Percentiles rank a stretch among this genome's conserved stretches.
phyloP scores from a whole-genome alignment of 192 early-diverging fungal species.

The Dimargaris cristalligena region DNA sequence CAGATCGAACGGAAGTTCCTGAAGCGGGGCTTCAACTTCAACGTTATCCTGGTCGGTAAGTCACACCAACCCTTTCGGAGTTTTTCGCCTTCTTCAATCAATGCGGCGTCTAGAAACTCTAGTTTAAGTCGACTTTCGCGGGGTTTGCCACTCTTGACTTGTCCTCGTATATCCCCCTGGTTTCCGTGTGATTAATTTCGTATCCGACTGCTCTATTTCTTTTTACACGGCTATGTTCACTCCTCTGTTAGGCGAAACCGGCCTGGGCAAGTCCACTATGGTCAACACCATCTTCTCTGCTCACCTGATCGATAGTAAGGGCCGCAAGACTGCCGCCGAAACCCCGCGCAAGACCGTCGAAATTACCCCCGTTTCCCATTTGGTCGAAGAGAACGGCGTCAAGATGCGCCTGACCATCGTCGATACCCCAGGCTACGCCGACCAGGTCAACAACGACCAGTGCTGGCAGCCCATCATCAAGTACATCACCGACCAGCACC shows the following conservation, averaged over 20 bases:
- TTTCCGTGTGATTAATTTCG: too few species aligned
- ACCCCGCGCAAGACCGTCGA: conserved; percentile 83
- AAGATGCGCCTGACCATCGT: conserved; percentile 86
- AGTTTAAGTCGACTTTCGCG: too few species aligned
- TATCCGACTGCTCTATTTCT: too few species aligned
- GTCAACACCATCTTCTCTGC: conserved; percentile 97
- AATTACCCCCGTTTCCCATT: conserved; percentile 77
- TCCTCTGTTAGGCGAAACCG: conserved; percentile 61
- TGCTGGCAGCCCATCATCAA: conserved; percentile 98
- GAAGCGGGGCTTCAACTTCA: conserved; percentile 95
- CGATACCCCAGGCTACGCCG: conserved; percentile 96
- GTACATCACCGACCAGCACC: conserved; percentile 98
- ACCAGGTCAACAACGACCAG: conserved; percentile 97
- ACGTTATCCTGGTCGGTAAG: conserved; percentile 92
- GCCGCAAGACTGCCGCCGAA: conserved; percentile 62
- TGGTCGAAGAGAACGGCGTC: conserved; percentile 91
- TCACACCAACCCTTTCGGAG: too few species aligned
- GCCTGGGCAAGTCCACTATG: conserved; percentile 94
- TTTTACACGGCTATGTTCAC: conserved; percentile 2
- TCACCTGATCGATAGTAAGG: conserved; percentile 87
- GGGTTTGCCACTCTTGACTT: too few species aligned
- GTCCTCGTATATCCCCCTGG: too few species aligned
- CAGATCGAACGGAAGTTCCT: conserved; percentile 97
- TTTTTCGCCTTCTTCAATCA: too few species aligned
- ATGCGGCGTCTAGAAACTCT: too few species aligned